Evolutionary conservation across 176 grass and related monocot genomes (phyloP), one percentile per base, ranked within the genome.

Genomic region (Puya raimondii): DNA sequence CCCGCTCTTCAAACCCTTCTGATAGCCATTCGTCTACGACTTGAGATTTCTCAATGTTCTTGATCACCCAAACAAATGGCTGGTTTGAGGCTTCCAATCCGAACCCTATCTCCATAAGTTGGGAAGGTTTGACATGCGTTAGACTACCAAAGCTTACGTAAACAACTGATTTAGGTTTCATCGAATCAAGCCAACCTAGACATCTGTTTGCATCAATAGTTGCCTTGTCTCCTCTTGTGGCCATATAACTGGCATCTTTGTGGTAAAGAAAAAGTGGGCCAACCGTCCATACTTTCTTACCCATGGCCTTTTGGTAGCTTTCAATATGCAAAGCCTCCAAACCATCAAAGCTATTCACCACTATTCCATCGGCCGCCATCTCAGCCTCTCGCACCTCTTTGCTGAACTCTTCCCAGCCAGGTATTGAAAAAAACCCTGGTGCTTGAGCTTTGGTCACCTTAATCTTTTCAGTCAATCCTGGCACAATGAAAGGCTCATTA

Each of bases 341-440:
- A 0, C 74, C 68, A 12, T 65, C 71, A 73, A 75, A 91, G 15
- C 82, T 91, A 78, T 91, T 84, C 22, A 87, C 4, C 6, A 87
- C 11, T 13, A 84, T n/a, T 12, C 74, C 84, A 11, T 87, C 81
- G 14, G 84, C 78, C 13, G 48, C 61, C 48, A 72, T 74, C 84
- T 91, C 81, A 11, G 76, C 84, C 2, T 84, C 77, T 10, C 79
- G 65, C 49, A 53, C 33, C 53, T 86, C 80, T 0, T 66, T 70
- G 15, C 42, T 63, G 42, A 76, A 15, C 21, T 63, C 14, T 67
- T 87, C 84, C 70, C 73, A 4, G 12, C 87, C 79, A 0, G 83
- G 72, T 67, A 10, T 51, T 42, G 76, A 63, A 61, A 84, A 87
- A 11, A 91, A 50, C 2, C 88, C 84, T 0, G 66, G 71, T 14